Evolutionary conservation across 495 filamentous ascomycete species (phyloP).

Genomic region (Penicillium ochrochloron): DNA sequence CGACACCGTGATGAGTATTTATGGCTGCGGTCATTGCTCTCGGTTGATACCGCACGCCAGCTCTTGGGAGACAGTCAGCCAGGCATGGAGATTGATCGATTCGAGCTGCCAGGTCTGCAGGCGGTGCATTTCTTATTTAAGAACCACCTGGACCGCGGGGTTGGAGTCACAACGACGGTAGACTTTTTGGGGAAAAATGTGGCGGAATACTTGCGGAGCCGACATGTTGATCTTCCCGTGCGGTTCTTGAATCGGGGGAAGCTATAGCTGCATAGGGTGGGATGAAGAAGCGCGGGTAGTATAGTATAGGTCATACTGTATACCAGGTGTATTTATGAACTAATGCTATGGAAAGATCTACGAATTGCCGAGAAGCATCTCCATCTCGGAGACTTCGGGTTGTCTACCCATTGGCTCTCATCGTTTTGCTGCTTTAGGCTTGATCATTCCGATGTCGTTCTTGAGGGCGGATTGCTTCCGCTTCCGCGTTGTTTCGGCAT

Average conservation of each 20-base stretch:
- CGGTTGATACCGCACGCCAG: slow-evolving; percentile 38
- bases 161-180: slow-evolving; percentile 51
- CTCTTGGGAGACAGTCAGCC: slow-evolving; percentile 44
- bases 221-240: slow-evolving; percentile 54
- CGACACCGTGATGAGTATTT: slow-evolving; percentile 53
- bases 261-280: slow-evolving; percentile 24
- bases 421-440: not conserved
- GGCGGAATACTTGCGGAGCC: slow-evolving; percentile 55
- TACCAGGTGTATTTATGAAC: not conserved
- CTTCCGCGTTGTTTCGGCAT: not conserved
- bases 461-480: not conserved
- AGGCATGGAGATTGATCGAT: slow-evolving; percentile 53
- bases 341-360: not conserved
- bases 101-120: slow-evolving; percentile 49
- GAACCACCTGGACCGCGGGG: slow-evolving; percentile 58
- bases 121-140: slow-evolving; percentile 61
- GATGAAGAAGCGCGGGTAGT: not conserved
- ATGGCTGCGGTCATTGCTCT: slow-evolving; percentile 55
- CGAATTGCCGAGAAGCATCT: not conserved
- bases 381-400: not conserved
- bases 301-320: not conserved
- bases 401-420: not conserved
- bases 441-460: not conserved
- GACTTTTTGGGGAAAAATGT: slow-evolving; percentile 63
- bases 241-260: slow-evolving; percentile 45